Base-by-base conservation (phyloP, 306 rosid genomes). In the Pterocarpus macrocarpus region DNA sequence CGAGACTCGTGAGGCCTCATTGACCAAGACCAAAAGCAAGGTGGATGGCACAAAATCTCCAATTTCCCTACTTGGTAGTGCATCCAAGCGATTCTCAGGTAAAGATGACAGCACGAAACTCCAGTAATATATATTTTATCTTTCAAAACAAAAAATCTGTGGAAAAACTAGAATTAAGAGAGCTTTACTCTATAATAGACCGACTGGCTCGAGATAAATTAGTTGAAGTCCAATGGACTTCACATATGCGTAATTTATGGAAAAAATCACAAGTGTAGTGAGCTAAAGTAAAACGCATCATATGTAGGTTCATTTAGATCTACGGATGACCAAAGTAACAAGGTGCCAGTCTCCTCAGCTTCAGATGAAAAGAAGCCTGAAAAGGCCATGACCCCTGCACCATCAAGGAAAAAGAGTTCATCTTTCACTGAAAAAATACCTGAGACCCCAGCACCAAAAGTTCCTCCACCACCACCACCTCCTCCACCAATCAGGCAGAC, bases 1-100 rank as follows among this genome's bases (percentile, higher is more conserved):
- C 35, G 86, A 82, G 32, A 82, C 41, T 47, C 78, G 85, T 1
- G 79, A 69, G 74, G 63, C 82, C 62, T 52, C 81, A 50, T 36
- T 55, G 36, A 38, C 63, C 33, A 80, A 61, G 77, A 75, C 64
- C 74, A 90, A 71, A 80, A 82, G 83, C 85, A 81, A 76, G 68
- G 36, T 36, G 55, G 91, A 89, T 28, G 89, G 86, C n/a, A 36
- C 73, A 61, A 78, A 83, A 79, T 55, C 65, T 79, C 62, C 78
- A 43, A 47, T 61, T 47, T 70, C 78, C 49, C 85, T 81, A 49
- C 66, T 76, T 59, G 84, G 84, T 11, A 73, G 67, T 80, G 76
- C 67, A 71, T 86, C 95, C 71, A 85, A 82, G 75, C 78, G 80
- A 67, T 81, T 83, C 53, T 78, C 94, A 55, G 89, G 99, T 95